Conservation (phyloP, 2,329 filamentous ascomycete genomes). For the Talaromyces albobiverticillius region DNA sequence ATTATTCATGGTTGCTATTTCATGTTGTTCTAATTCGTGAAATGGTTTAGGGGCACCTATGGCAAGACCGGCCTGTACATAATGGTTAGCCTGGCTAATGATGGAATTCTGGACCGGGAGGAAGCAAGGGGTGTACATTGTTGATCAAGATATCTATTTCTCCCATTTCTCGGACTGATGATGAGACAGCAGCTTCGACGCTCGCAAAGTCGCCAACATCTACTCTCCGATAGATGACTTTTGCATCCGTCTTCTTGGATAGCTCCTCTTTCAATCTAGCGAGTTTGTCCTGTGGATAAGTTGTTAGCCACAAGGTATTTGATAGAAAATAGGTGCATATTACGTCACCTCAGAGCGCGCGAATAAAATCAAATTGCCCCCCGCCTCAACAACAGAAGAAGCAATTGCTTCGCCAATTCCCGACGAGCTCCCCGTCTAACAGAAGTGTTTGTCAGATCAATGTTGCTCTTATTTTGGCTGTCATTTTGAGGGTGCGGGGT, state of each 20-base stretch:
- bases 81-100: not conserved
- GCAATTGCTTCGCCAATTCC: slow-evolving; percentile 49
- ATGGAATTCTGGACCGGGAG: too few relatives aligned
- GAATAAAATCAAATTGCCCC: slow-evolving; percentile 44
- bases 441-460: too few relatives aligned
- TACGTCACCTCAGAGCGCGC: slow-evolving; percentile 34
- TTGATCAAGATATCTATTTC: slow-evolving; percentile 48
- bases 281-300: not conserved
- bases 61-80: slow-evolving; percentile 45
- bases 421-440: slow-evolving; percentile 43
- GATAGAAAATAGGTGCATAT: slow-evolving; percentile 19
- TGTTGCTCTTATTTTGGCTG: too few relatives aligned
- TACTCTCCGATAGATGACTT: not conserved
- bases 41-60: slow-evolving; percentile 46
- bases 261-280: not conserved
- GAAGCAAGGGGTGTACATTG: too few relatives aligned
- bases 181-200: slow-evolving; percentile 18
- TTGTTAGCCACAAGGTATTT: not conserved
- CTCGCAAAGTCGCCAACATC: not conserved
- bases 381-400: slow-evolving; percentile 34
- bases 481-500: too few relatives aligned
- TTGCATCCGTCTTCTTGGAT: not conserved
- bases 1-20: slow-evolving; percentile 45
- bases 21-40: slow-evolving; percentile 38
- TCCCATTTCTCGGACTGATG: slow-evolving; percentile 31